Evolutionary conservation across 2,329 filamentous ascomycete genomes (phyloP).

Genomic region (Microcera coccophila): DNA sequence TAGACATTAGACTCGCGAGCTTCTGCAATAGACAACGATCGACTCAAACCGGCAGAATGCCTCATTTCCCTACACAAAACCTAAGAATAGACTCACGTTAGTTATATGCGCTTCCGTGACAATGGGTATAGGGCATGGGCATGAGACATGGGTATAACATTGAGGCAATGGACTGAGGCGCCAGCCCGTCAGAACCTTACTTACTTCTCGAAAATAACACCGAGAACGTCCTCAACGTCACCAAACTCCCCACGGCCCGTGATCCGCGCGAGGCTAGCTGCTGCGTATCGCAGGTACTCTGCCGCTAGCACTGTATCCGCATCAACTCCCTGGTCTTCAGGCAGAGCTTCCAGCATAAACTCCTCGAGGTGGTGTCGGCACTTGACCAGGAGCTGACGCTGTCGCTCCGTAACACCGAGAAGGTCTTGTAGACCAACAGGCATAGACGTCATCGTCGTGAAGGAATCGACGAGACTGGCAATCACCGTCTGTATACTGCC

Average conservation of each 20-base stretch:
- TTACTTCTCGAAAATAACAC: conserved; percentile 97
- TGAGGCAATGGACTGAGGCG: neutral
- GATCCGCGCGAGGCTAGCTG: conserved; percentile 75
- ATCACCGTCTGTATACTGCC: conserved; percentile 69
- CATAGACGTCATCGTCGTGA: conserved; percentile 67
- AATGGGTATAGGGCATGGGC: neutral
- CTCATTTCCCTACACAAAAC: conserved; percentile 47
- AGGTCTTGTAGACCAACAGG: conserved; percentile 74
- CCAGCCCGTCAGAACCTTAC: conserved; percentile 30
- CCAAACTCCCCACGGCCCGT: conserved; percentile 80
- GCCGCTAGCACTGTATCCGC: conserved; percentile 86
- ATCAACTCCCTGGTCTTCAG: conserved; percentile 40
- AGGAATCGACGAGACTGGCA: conserved; percentile 61
- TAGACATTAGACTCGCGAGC: neutral
- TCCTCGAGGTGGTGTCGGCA: conserved; percentile 69
- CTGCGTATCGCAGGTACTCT: conserved; percentile 79
- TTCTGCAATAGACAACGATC: conserved; percentile 6
- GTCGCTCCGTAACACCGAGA: conserved; percentile 84
- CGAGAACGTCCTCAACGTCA: conserved; percentile 92
- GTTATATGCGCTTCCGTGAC: conserved; percentile 5
- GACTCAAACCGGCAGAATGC: neutral
- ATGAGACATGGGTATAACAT: neutral
- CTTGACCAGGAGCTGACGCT: conserved; percentile 72
- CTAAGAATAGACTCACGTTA: conserved; percentile 27
- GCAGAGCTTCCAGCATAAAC: conserved; percentile 61